Evolutionary conservation across 2,329 filamentous ascomycete species (phyloP), one percentile per base, ranked within the genome.

Genomic region (Fusarium kyushuense): DNA sequence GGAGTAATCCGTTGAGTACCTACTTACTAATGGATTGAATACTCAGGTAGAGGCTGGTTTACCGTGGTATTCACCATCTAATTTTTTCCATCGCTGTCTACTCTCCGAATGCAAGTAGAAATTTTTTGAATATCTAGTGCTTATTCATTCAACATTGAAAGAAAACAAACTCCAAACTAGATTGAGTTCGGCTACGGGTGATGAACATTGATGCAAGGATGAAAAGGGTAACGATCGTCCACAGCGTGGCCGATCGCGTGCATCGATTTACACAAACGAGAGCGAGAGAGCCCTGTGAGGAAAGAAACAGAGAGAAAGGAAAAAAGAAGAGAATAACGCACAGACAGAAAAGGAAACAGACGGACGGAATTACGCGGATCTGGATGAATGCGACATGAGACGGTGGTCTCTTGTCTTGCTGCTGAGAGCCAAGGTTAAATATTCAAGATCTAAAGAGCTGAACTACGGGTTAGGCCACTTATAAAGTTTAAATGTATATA

Each of bases 101-200:
- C 14, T 21, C 21, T 42, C 17, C 30, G 47, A 35, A 63, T 38
- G 42, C 38, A 46, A 30, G 29, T 21, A 43, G 29, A 12, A 38
- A 23, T 35, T 53, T 32, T 32, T 27, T 27, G 27, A 27, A 27
- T 29, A 17, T 5, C 12, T 51, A 51, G 23, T 49, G 32, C 21
- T 35, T 19, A 35, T 48, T 48, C 53, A 27, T 27, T 27, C 27
- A 19, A 46, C 42, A 49, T 35, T 14, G 9, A 51, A 21, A 14
- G 51, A 53, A 40, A 55, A 61, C 42, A 65, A 65, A 54, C 65
- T 57, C 43, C 13, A 38, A 41, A 33, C 60, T 51, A 54, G 35
- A 36, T 46, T 67, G 38, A 57, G 32, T 42, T 69, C 60, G 65
- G 55, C 54, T 59, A 47, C 65, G 65, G 65, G 55, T 68, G 65